Evolutionary conservation across 257 asterid species (phyloP).

Genomic region (Paulownia fortunei): DNA sequence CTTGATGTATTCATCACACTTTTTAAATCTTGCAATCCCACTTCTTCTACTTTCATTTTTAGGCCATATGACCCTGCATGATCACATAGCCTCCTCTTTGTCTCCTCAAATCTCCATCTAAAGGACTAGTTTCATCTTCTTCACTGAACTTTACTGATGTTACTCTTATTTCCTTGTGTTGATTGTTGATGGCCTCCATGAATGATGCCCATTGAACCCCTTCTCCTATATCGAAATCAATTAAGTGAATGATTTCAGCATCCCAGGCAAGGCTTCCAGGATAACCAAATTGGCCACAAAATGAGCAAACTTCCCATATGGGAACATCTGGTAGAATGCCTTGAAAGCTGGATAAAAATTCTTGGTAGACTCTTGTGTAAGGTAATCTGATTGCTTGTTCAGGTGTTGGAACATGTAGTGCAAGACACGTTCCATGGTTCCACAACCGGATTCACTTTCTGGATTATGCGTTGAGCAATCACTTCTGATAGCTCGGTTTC

Average conservation of each 20-base stretch:
- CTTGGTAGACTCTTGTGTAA: slow-evolving; percentile 43
- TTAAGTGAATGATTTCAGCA: slow-evolving; percentile 31
- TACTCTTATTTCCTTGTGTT: slow-evolving; percentile 36
- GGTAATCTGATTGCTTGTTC: slow-evolving; percentile 38
- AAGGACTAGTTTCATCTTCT: slow-evolving; percentile 20
- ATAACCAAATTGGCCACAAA: slow-evolving; percentile 47
- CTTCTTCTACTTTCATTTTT: slow-evolving; percentile 43
- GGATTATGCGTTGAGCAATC: slow-evolving; percentile 36
- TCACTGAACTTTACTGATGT: slow-evolving; percentile 37
- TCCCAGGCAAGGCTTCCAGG: slow-evolving; percentile 45
- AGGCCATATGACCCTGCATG: slow-evolving; percentile 42
- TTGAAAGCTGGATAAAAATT: slow-evolving; percentile 49
- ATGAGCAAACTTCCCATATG: slow-evolving; percentile 57
- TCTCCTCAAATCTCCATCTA: slow-evolving; percentile 56
- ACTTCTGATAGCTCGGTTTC: slow-evolving; percentile 36
- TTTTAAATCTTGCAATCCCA: slow-evolving; percentile 40
- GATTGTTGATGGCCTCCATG: slow-evolving; percentile 40
- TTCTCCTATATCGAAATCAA: slow-evolving; percentile 60
- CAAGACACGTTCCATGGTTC: slow-evolving; percentile 36
- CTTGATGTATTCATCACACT: slow-evolving; percentile 8
- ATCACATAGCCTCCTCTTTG: slow-evolving; percentile 44
- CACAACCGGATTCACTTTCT: slow-evolving; percentile 50
- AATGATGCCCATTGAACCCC: slow-evolving; percentile 58
- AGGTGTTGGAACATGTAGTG: slow-evolving; percentile 47
- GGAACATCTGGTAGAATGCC: slow-evolving; percentile 46